Percentiles rank a stretch among this genome's conserved stretches.
These are phyloP conservation scores for Pythium graminicola DNA, from an alignment of 352 stramenopile genomes.

Conservation along the genomic window DNA sequence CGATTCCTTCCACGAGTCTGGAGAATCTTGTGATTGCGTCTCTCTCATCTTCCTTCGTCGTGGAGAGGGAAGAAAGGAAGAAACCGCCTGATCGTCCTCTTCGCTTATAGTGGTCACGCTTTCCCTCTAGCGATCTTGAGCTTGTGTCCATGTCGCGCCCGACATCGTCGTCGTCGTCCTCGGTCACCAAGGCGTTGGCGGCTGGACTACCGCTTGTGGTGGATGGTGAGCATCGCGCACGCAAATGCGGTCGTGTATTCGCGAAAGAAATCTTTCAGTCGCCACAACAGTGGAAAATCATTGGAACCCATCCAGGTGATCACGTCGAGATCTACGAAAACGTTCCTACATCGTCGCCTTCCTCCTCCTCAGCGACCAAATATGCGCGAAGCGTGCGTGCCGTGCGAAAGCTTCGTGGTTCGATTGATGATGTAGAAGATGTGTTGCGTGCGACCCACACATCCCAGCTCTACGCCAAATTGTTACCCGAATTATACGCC, in stretches of 20 bases:
- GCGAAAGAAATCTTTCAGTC: conserved; percentile 62
- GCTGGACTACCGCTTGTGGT: conserved; percentile 24
- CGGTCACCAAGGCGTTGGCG: conserved; percentile 1
- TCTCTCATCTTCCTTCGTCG: neutral
- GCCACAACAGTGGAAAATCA: conserved; percentile 62
- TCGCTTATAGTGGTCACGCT: no score
- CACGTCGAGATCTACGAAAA: conserved; percentile 58
- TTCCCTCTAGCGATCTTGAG: neutral
- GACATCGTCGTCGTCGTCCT: neutral
- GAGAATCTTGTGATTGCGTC: no score
- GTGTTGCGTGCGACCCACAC: conserved; percentile 37
- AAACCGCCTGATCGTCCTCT: neutral
- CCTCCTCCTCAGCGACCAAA: neutral
- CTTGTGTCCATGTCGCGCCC: conserved; percentile 1
- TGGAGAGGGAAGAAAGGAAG: neutral
- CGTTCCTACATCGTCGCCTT: neutral
- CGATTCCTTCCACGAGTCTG: neutral
- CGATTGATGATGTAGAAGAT: conserved; percentile 46
- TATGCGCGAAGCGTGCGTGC: conserved; percentile 43
- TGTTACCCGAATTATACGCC: conserved; percentile 41
- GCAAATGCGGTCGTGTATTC: conserved; percentile 38
- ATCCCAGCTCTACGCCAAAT: conserved; percentile 30
- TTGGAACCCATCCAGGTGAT: conserved; percentile 40
- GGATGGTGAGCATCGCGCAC: conserved; percentile 49
- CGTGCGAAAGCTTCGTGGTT: conserved; percentile 40